These are phyloP conservation scores for Solanum paucissectum DNA, from an alignment of 257 asterid genomes.

Conservation along the genomic window DNA sequence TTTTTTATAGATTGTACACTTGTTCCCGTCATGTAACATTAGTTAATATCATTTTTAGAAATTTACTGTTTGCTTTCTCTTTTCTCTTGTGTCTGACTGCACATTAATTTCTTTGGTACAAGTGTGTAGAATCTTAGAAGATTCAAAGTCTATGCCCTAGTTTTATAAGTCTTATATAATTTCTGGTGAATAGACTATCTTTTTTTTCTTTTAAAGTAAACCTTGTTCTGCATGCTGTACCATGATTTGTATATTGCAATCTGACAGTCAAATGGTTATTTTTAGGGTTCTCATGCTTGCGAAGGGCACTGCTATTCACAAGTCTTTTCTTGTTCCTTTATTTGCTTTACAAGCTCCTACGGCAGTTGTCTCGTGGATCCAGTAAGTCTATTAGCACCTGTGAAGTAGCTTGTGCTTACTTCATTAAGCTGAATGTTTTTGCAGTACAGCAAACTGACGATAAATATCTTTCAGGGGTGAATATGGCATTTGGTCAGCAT, in stretches of 20 bases:
- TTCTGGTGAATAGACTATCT: neutral
- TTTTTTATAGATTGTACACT: neutral
- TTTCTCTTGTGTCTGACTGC: neutral
- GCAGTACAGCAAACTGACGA: neutral
- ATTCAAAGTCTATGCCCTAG: neutral
- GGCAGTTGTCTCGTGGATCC: conserved; percentile 69
- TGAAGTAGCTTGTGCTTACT: neutral
- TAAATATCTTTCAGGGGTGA: conserved; percentile 56
- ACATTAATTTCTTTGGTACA: neutral
- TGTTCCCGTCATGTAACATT: neutral
- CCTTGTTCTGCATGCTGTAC: neutral
- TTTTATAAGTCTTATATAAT: neutral
- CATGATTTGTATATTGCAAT: neutral
- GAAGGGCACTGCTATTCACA: conserved; percentile 71
- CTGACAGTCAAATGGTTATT: neutral
- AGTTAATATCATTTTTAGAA: neutral
- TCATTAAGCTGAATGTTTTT: neutral
- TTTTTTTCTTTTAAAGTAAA: neutral
- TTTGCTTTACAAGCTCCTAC: conserved; percentile 79
- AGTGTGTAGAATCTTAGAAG: neutral
- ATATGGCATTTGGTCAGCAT: conserved; percentile 93
- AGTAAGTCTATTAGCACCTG: conserved; percentile 28
- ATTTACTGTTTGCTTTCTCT: neutral
- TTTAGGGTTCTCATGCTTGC: conserved; percentile 54
- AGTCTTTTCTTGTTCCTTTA: conserved; percentile 81